Base-by-base conservation (phyloP, 1,284 basidiomycete genomes). In the Coniophora puteana region DNA sequence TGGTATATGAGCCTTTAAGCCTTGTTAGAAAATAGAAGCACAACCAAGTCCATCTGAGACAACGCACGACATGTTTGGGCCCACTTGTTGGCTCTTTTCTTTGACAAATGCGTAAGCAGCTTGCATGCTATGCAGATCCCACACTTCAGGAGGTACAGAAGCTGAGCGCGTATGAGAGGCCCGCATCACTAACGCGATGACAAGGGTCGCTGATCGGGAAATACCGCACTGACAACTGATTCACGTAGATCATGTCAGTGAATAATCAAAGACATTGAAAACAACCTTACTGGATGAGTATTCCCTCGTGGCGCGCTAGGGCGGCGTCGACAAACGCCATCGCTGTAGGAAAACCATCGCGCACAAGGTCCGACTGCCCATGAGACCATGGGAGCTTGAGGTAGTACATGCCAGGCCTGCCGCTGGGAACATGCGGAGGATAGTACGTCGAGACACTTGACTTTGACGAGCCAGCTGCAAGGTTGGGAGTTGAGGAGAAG, bases 351-450 rank as follows among this genome's bases (percentile, higher is more conserved):
- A 93, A 92, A 24, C 88, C 87, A 50, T 72, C 62, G 32, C 80
- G 58, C 46, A 93, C 89, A 37, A 98, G 78, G 52, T 95, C 87
- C 43, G 83, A 74, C 65, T 95, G 89, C 20, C 91, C 92, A 63
- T 98, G 95, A 25, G 91, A 93, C 94, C 94, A 97, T 38, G 80
- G 78, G 21, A 97, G 76, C 65, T 96, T 95, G 62, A 93, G 81
- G 61, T 97, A 97, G 58, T 92, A 81, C 69, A 95, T 78, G 17
- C 74, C 74, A 0, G 89, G 89, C 49, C 88, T 72, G 36, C 80
- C 83, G 35, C 70, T 78, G 18, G 75, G 67, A 8, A 74, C 58
- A 59, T 88, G 78, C 2, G 82, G 70, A 13, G 81, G 79, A 51
- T 79, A 77, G 58, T 78, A 83, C 8, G 77, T 78, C 13, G 73